Evolutionary conservation across 805 yeast species (phyloP).

Genomic region (Sungouiella blattae): DNA sequence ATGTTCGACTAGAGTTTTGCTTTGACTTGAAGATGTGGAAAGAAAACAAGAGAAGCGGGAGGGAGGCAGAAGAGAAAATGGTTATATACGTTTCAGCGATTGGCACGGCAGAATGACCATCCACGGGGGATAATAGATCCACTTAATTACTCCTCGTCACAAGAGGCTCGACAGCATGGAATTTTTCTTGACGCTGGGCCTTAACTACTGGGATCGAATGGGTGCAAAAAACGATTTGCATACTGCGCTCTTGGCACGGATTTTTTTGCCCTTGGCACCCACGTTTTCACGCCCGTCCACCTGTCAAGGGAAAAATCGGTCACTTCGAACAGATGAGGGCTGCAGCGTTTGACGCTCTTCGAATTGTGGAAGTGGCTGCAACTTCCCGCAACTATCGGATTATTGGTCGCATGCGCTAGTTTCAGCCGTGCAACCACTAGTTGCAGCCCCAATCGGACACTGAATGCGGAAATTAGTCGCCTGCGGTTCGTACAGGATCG

Average conservation of each 20-base stretch:
- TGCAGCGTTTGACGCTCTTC: no score
- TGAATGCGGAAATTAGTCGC: no score
- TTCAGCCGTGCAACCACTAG: no score
- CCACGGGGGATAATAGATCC: not conserved
- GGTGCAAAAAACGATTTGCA: conserved; percentile 9
- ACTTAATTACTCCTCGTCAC: not conserved
- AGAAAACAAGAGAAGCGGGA: not conserved
- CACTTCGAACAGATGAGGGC: no score
- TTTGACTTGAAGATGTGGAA: no score
- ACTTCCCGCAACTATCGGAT: no score
- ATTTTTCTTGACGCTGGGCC: not conserved
- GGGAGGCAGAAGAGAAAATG: no score
- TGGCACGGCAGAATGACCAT: not conserved
- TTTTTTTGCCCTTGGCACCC: conserved; percentile 6
- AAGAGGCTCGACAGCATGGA: not conserved
- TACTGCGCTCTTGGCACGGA: not conserved
- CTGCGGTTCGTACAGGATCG: no score
- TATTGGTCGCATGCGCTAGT: no score
- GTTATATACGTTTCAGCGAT: not conserved
- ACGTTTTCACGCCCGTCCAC: conserved; percentile 5
- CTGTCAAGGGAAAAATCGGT: no score
- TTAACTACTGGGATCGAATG: conserved; percentile 1
- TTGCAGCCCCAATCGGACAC: no score
- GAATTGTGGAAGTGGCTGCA: no score
- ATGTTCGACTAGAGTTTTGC: not conserved